phyloP scores from a whole-genome alignment of 768 basidiomycete genomes.

The Lactarius sanguifluus region DNA sequence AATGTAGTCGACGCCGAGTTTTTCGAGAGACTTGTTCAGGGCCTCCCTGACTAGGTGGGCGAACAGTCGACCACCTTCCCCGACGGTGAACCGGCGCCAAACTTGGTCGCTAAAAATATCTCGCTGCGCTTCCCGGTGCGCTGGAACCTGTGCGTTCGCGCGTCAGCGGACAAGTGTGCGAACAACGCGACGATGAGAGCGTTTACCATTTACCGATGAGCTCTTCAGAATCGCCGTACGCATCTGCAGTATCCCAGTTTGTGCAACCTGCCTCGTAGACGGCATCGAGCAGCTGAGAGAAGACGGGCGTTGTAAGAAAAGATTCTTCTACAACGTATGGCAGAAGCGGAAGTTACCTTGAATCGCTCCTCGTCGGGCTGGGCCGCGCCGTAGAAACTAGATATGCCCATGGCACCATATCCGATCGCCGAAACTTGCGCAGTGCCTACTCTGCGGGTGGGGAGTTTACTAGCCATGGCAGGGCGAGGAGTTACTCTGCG shows the following conservation, averaged over 20 bases:
- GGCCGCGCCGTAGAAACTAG: slow-evolving; percentile 46
- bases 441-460: slow-evolving; percentile 47
- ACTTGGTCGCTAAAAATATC: slow-evolving; percentile 47
- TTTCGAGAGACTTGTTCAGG: slow-evolving; percentile 32
- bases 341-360: slow-evolving; percentile 35
- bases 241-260: slow-evolving; percentile 49
- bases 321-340: not conserved
- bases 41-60: slow-evolving; percentile 34
- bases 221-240: slow-evolving; percentile 45
- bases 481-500: not conserved
- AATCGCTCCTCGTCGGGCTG: slow-evolving; percentile 58
- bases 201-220: slow-evolving; percentile 46
- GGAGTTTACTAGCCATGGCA: slow-evolving; percentile 31
- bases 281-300: slow-evolving; percentile 40
- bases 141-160: slow-evolving; percentile 45
- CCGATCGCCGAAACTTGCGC: slow-evolving; percentile 52
- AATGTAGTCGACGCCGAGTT: slow-evolving; percentile 36
- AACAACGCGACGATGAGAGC: not conserved
- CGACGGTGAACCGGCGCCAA: slow-evolving; percentile 32
- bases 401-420: slow-evolving; percentile 61
- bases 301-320: not conserved
- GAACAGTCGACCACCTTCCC: slow-evolving; percentile 31
- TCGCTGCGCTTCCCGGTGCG: slow-evolving; percentile 52
- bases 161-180: not conserved
- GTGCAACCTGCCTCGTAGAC: slow-evolving; percentile 44